Percentiles rank a stretch among this genome's conserved stretches.
Conservation (phyloP, 345 rosid species). For the Arabidopsis suecica region DNA sequence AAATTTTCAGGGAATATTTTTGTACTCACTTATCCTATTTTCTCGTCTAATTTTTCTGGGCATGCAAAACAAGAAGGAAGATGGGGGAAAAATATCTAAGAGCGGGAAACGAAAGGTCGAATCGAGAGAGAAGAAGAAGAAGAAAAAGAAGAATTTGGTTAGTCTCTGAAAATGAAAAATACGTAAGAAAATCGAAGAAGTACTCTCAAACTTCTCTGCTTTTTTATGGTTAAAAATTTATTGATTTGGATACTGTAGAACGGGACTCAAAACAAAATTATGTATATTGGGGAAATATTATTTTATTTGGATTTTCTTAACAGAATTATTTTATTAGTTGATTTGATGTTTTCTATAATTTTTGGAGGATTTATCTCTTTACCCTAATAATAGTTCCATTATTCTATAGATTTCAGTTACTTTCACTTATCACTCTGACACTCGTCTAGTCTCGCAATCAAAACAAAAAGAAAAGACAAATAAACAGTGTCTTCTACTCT, state of each 20-base stretch:
- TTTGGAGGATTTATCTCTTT: neutral
- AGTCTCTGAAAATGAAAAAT: neutral
- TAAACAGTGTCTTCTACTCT: neutral
- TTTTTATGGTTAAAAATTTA: neutral
- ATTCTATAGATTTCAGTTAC: neutral
- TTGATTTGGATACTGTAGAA: neutral
- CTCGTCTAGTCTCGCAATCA: neutral
- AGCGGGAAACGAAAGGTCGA: slow-evolving; percentile 24
- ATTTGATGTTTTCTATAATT: neutral
- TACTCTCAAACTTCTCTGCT: slow-evolving; percentile 10
- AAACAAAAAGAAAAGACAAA: neutral
- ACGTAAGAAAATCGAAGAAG: neutral
- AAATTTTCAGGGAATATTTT: neutral
- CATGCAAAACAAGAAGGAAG: slow-evolving; percentile 8
- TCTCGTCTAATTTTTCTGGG: slow-evolving; percentile 8
- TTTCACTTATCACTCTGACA: slow-evolving; percentile 15
- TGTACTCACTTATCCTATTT: neutral
- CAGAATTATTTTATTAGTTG: neutral
- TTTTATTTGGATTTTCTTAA: slow-evolving; percentile 4
- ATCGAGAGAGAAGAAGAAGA: neutral
- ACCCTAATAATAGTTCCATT: neutral
- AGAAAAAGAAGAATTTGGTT: slow-evolving; percentile 3
- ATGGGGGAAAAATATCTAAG: neutral
- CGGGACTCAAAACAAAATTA: neutral
- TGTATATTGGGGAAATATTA: neutral